phyloP scores from a whole-genome alignment of 306 rosid genomes.

The Mucuna pruriens region DNA sequence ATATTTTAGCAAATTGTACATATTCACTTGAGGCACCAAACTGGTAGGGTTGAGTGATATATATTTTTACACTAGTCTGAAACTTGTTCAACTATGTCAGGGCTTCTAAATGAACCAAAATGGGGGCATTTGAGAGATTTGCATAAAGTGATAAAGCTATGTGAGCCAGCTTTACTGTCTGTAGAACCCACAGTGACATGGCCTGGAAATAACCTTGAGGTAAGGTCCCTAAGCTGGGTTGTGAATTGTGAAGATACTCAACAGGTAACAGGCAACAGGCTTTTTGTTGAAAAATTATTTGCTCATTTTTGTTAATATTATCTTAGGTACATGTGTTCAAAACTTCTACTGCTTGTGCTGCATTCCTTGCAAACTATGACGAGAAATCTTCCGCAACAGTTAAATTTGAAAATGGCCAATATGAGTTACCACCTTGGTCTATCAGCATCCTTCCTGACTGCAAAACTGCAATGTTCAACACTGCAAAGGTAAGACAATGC shows the following conservation, averaged over 20 bases:
- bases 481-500: constrained; percentile 71
- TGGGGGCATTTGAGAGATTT: constrained; percentile 92
- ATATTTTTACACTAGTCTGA: constrained; percentile 22
- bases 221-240: constrained; percentile 31
- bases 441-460: constrained; percentile 95
- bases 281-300: constrained; percentile 29
- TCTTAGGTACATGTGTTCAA: constrained; percentile 77
- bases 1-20: constrained; percentile 1
- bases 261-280: too few species aligned
- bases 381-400: constrained; percentile 53
- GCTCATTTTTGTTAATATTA: constrained; percentile 8
- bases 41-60: not conserved
- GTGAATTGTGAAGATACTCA: constrained; percentile 7
- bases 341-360: constrained; percentile 70
- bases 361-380: constrained; percentile 86
- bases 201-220: constrained; percentile 82
- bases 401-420: constrained; percentile 64
- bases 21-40: not conserved
- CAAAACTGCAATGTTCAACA: constrained; percentile 79
- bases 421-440: constrained; percentile 93
- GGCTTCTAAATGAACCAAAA: constrained; percentile 82
- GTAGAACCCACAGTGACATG: constrained; percentile 68
- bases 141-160: constrained; percentile 81
- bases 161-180: constrained; percentile 74
- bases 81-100: constrained; percentile 47